Evolutionary conservation across 164 flowering plant species (phyloP), one percentile per base, ranked within the genome.

Genomic region (Euptelea pleiosperma): DNA sequence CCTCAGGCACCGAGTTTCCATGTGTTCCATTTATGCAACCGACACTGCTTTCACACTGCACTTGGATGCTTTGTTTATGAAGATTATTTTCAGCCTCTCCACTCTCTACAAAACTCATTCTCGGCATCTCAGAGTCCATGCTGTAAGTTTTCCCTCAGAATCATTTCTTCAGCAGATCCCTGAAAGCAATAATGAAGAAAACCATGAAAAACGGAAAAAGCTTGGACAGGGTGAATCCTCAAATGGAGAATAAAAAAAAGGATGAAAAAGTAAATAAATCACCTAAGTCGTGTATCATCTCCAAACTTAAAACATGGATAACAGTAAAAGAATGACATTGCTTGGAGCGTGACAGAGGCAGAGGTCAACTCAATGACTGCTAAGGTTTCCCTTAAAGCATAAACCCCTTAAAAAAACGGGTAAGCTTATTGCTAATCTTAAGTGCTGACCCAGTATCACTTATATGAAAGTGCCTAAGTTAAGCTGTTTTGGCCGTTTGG

Each of bases 1-100:
- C 79, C 60, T 68, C 63, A 58, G 60, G 57, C 21, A 50, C 71
- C 30, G 49, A 43, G 58, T 52, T 80, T 54, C 26, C 70, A 56
- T 26, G 50, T 46, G 62, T 73, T 59, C 61, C 69, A 55, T 58
- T 63, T 14, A 26, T 45, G 29, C 43, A 24, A 46, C 16, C 28
- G 7, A 15, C 10, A 21, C 29, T 39, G 36, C 69, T 55, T 40
- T 61, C 71, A 48, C 47, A n/a, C 3, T 40, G 60, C 33, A n/a
- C 40, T 34, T 61, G 66, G 16, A 62, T 66, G 43, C 31, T 65
- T 35, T 64, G 52, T 22, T 51, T 36, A 52, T 46, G 66, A 55
- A 14, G 18, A 65, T 24, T 46, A 19, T 51, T 71, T 57, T 61
- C 74, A 34, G 63, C 66, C 52, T 61, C 77, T 24, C 68, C 73